Evolutionary conservation across 106 monocot genomes (phyloP).

Genomic region (Gastrodia elata): DNA sequence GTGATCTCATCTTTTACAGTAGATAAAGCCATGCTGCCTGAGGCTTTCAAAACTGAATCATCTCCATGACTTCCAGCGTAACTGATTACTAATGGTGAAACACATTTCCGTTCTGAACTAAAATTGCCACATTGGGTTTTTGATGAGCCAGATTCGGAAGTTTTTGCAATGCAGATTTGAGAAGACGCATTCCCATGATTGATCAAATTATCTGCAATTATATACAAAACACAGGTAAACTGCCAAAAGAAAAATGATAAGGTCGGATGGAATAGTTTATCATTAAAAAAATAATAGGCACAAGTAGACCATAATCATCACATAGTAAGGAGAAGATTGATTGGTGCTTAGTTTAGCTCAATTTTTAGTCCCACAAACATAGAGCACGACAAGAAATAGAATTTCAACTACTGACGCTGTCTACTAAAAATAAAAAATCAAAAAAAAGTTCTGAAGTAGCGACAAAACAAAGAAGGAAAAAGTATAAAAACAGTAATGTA

Average conservation of each 20-base stretch:
- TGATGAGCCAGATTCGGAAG: conserved; percentile 1
- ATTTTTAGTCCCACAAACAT: background rate
- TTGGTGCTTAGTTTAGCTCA: too few relatives aligned
- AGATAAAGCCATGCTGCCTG: conserved; percentile 5
- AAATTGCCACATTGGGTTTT: conserved; percentile 7
- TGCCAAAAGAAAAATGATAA: background rate
- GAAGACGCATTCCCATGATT: background rate
- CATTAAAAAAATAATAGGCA: background rate
- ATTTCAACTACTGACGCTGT: too few relatives aligned
- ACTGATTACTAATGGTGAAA: conserved; percentile 36
- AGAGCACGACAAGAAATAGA: too few relatives aligned
- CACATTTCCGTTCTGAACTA: conserved; percentile 37
- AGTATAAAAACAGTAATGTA: too few relatives aligned
- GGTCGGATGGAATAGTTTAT: background rate
- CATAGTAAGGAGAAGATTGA: too few relatives aligned
- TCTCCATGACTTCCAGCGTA: conserved; percentile 17
- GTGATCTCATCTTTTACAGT: conserved; percentile 3
- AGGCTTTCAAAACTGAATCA: conserved; percentile 7
- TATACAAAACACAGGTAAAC: background rate
- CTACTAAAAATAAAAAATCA: too few relatives aligned
- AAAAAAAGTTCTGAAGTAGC: too few relatives aligned
- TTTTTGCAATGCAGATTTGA: conserved; percentile 6
- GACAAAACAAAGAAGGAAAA: too few relatives aligned
- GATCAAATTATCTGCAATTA: background rate
- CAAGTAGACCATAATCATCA: too few relatives aligned